A percentile compares a stretch with the other conserved stretches of the same genome.
Evolutionary conservation across 495 filamentous ascomycete species (phyloP).

Genomic region (Darksidea phi): DNA sequence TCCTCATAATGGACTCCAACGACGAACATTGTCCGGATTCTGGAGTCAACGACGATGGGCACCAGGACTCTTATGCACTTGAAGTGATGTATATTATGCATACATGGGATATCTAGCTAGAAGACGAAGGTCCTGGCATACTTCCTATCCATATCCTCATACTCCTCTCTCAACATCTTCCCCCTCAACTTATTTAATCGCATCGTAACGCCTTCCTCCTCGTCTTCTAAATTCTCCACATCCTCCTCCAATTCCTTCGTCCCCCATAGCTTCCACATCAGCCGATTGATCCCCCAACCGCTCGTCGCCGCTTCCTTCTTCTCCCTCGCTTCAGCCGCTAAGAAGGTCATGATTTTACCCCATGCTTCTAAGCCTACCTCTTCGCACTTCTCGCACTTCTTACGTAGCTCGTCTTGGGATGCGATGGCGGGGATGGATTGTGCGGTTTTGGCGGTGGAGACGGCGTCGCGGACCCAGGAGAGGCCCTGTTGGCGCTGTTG

Average conservation of each 20-base stretch:
- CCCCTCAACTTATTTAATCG: constrained; percentile 29
- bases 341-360: constrained; percentile 34
- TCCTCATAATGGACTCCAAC: too few relatives aligned
- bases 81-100: too few relatives aligned
- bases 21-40: too few relatives aligned
- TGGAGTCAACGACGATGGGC: not conserved
- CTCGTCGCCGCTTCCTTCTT: constrained; percentile 3
- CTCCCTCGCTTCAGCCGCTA: constrained; percentile 26
- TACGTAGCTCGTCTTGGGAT: not conserved
- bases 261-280: constrained; percentile 16
- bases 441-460: constrained; percentile 59
- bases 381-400: constrained; percentile 34
- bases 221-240: constrained; percentile 30
- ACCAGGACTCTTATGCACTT: not conserved
- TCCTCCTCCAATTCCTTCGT: constrained; percentile 23
- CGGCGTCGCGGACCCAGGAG: constrained; percentile 80
- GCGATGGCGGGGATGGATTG: constrained; percentile 8
- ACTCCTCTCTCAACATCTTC: constrained; percentile 24
- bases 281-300: constrained; percentile 7
- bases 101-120: constrained; percentile 1
- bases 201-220: constrained; percentile 31
- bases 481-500: constrained; percentile 65
- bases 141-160: constrained; percentile 25
- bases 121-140: constrained; percentile 30
- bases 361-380: constrained; percentile 35